phyloP scores from a whole-genome alignment of 371 early-diverging fungal species.

The Mortierella sp. region DNA sequence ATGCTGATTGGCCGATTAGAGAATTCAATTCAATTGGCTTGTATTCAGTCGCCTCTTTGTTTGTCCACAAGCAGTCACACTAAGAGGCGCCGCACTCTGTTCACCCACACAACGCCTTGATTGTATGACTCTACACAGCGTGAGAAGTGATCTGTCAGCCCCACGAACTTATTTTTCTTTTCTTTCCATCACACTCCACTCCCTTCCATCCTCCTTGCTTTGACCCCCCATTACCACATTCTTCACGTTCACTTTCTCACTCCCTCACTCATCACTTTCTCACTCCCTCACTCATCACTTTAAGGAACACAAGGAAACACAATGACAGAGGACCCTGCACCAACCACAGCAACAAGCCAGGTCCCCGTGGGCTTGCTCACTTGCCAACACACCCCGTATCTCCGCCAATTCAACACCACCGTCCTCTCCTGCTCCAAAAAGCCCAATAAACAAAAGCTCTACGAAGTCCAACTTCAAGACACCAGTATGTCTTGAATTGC shows the following conservation, averaged over 20 bases:
- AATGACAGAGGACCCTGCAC: constrained; percentile 14
- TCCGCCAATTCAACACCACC: constrained; percentile 48
- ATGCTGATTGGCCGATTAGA: no score
- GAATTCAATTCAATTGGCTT: no score
- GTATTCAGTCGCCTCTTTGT: no score
- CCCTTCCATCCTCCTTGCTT: not conserved
- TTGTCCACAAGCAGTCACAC: no score
- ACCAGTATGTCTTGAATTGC: constrained; percentile 52
- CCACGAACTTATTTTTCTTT: not conserved
- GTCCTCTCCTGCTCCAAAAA: constrained; percentile 56
- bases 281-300: not conserved
- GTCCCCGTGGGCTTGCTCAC: constrained; percentile 61
- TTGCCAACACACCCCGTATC: constrained; percentile 60
- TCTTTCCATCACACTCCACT: constrained; percentile 7
- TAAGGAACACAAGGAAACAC: not conserved
- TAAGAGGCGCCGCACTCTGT: no score
- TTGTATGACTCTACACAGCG: not conserved
- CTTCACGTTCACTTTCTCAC: not conserved
- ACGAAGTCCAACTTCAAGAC: constrained; percentile 60
- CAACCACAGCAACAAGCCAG: constrained; percentile 14
- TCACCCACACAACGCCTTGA: no score
- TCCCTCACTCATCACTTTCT: no score
- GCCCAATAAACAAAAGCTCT: constrained; percentile 58
- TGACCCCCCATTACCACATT: not conserved
- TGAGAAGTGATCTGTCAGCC: constrained; percentile 2